Conservation (phyloP, 345 rosid species). For the Eutrema yunnanense region DNA sequence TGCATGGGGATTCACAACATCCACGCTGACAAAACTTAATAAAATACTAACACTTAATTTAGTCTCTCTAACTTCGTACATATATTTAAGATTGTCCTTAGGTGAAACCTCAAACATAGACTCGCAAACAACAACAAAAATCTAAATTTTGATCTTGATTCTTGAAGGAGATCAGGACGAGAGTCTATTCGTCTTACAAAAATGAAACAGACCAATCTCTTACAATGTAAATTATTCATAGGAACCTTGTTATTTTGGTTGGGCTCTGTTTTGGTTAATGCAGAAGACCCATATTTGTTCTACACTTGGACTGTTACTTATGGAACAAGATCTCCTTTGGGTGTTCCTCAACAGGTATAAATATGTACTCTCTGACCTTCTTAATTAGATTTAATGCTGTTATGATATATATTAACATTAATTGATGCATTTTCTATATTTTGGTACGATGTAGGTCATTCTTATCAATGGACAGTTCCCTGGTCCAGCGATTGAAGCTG, state of each 20-base stretch:
- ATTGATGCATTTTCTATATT: background rate
- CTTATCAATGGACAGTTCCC: slow-evolving; percentile 82
- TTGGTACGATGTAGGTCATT: slow-evolving; percentile 47
- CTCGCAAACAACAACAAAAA: background rate
- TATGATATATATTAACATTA: background rate
- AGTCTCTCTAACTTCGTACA: background rate
- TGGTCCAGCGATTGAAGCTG: slow-evolving; percentile 74
- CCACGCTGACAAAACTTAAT: slow-evolving; percentile 11
- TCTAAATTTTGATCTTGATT: background rate
- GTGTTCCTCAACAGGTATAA: slow-evolving; percentile 33
- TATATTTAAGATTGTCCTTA: slow-evolving; percentile 15
- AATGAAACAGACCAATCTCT: slow-evolving; percentile 31
- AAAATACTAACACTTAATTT: background rate
- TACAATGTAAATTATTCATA: slow-evolving; percentile 26
- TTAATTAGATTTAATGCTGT: background rate
- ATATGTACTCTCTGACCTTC: background rate
- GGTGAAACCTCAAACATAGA: slow-evolving; percentile 4
- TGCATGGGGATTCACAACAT: slow-evolving; percentile 26
- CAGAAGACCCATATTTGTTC: slow-evolving; percentile 56
- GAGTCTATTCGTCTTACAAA: background rate
- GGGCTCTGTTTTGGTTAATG: slow-evolving; percentile 27
- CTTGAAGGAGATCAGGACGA: slow-evolving; percentile 6
- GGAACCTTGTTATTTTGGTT: slow-evolving; percentile 31
- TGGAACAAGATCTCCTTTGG: slow-evolving; percentile 55
- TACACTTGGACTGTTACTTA: slow-evolving; percentile 64